Conservation (phyloP, 495 filamentous ascomycete species). For the Neurospora sp. region DNA sequence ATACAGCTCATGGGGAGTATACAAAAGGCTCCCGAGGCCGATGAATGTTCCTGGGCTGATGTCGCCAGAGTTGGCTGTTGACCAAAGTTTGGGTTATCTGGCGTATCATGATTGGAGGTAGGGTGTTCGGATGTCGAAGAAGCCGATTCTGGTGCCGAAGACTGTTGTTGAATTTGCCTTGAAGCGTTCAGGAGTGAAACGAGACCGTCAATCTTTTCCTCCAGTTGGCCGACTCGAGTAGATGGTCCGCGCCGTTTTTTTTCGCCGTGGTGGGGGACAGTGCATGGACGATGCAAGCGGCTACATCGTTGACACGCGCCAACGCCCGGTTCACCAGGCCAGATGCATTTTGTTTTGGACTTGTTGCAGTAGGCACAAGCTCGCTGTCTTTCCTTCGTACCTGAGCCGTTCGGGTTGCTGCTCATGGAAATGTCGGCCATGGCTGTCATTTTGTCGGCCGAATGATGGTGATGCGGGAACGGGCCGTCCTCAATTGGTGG, state of each 20-base stretch:
- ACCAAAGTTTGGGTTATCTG: background rate
- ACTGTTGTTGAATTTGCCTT: slow-evolving; percentile 9
- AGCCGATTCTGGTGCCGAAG: background rate
- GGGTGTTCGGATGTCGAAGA: background rate
- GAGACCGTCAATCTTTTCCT: slow-evolving; percentile 24
- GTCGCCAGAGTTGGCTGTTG: background rate
- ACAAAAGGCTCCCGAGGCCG: background rate
- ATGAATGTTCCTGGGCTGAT: background rate
- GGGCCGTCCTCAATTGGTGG: background rate
- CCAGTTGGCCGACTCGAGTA: slow-evolving; percentile 17
- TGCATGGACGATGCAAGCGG: slow-evolving; percentile 2
- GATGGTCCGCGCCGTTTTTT: slow-evolving; percentile 1
- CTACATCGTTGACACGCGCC: slow-evolving; percentile 2
- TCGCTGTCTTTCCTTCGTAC: background rate
- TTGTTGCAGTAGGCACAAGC: slow-evolving; percentile 10
- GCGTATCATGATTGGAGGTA: background rate
- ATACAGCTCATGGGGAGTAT: background rate
- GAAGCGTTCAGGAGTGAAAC: slow-evolving; percentile 17
- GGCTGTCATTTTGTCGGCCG: background rate
- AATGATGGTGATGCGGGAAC: background rate
- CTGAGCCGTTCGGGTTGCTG: background rate
- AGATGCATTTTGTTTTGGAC: slow-evolving; percentile 12
- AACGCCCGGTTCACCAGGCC: slow-evolving; percentile 4
- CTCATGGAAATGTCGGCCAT: slow-evolving; percentile 1
- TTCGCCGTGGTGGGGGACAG: background rate